These are phyloP conservation scores for Garcia nutans DNA, from an alignment of 345 rosid genomes.

Conservation along the genomic window DNA sequence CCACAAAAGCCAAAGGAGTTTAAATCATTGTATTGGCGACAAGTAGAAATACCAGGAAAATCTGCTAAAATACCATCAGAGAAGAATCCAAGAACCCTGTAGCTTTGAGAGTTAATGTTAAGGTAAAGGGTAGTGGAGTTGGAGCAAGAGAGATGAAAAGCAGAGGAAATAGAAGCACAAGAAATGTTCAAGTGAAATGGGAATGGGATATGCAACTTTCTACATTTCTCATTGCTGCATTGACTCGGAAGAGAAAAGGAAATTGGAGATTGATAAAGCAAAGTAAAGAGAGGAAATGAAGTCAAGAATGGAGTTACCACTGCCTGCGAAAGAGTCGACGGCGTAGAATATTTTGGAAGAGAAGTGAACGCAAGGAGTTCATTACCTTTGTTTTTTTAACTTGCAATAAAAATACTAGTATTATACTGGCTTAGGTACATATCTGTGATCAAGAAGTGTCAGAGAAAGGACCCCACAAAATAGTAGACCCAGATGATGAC, in stretches of 20 bases:
- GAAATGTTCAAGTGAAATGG: slow-evolving; percentile 64
- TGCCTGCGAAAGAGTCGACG: slow-evolving; percentile 24
- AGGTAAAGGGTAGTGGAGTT: slow-evolving; percentile 60
- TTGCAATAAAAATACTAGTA: background rate
- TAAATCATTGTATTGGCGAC: slow-evolving; percentile 67
- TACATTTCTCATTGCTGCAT: slow-evolving; percentile 56
- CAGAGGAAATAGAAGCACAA: slow-evolving; percentile 35
- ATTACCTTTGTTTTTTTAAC: background rate
- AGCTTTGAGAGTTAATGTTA: slow-evolving; percentile 42
- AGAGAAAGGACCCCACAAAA: background rate
- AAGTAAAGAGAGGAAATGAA: slow-evolving; percentile 34
- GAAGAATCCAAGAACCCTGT: slow-evolving; percentile 61
- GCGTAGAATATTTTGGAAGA: slow-evolving; percentile 22
- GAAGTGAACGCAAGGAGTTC: slow-evolving; percentile 10
- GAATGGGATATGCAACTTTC: slow-evolving; percentile 51
- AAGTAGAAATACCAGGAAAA: slow-evolving; percentile 54
- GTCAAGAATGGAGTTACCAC: slow-evolving; percentile 36
- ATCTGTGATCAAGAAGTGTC: background rate
- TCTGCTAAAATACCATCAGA: slow-evolving; percentile 67
- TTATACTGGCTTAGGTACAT: background rate
- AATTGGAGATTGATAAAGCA: slow-evolving; percentile 32
- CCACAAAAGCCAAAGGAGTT: slow-evolving; percentile 50
- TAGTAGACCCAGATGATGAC: slow-evolving; percentile 5
- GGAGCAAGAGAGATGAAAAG: slow-evolving; percentile 57
- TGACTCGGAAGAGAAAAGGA: slow-evolving; percentile 34